A percentile compares a stretch with the other conserved stretches of the same genome.
These are phyloP conservation scores for Cubamyces sp. DNA, from an alignment of 768 basidiomycete genomes.

Conservation along the genomic window DNA sequence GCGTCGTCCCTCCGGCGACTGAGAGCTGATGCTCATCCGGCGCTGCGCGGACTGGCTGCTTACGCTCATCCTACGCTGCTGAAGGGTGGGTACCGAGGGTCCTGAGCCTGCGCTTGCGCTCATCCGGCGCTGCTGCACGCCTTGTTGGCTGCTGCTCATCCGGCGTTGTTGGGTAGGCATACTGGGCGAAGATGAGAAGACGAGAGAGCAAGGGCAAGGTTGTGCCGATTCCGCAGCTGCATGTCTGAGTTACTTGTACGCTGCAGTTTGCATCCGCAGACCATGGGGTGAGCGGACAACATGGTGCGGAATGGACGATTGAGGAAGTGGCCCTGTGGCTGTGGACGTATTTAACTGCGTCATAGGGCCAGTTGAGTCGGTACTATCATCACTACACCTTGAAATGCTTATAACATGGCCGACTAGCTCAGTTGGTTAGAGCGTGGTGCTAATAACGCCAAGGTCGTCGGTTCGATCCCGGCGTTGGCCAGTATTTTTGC, in stretches of 20 bases:
- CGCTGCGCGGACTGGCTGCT: conserved; percentile 13
- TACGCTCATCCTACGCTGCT: conserved; percentile 11
- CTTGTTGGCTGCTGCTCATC: conserved; percentile 2
- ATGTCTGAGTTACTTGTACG: conserved; percentile 6
- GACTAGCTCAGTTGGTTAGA: conserved; percentile 94
- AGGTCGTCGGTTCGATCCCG: conserved; percentile 24
- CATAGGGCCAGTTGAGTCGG: no score
- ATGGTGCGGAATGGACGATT: conserved; percentile 11
- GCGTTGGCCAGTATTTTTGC: conserved; percentile 8
- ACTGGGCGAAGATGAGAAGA: neutral
- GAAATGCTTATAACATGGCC: conserved; percentile 47
- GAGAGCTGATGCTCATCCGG: conserved; percentile 2
- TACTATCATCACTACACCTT: no score
- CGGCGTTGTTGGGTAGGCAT: conserved; percentile 11
- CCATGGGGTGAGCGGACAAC: conserved; percentile 2
- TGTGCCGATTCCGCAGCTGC: neutral
- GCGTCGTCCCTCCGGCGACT: conserved; percentile 3
- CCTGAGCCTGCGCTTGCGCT: conserved; percentile 5
- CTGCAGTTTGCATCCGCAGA: conserved; percentile 5
- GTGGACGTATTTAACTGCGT: conserved; percentile 5
- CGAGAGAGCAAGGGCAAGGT: no score
- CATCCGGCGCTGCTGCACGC: conserved; percentile 9
- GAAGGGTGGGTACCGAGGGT: neutral
- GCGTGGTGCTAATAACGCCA: conserved; percentile 76
- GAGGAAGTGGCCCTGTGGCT: neutral